These are phyloP conservation scores for Begonia peltatifolia DNA, from an alignment of 306 rosid genomes.

Conservation along the genomic window DNA sequence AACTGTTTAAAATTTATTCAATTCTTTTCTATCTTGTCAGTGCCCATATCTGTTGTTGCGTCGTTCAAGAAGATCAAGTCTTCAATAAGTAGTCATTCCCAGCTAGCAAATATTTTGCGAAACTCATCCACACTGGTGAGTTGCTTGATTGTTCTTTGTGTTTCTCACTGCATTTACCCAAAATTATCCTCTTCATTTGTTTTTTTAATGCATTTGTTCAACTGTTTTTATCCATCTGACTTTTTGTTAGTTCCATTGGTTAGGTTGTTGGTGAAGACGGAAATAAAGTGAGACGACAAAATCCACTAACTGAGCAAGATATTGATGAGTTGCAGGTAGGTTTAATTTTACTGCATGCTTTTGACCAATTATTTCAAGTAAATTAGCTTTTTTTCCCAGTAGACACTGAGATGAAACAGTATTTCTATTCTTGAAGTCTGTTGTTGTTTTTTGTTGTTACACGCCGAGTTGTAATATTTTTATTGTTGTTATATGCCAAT, in stretches of 20 bases:
- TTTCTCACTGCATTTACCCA: background rate
- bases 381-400: too few relatives aligned
- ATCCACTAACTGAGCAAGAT: slow-evolving; percentile 55
- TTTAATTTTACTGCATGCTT: slow-evolving; percentile 7
- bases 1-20: background rate
- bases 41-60: slow-evolving; percentile 89
- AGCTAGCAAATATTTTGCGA: slow-evolving; percentile 72
- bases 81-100: slow-evolving; percentile 53
- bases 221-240: too few relatives aligned
- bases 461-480: too few relatives aligned
- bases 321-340: slow-evolving; percentile 89
- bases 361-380: background rate
- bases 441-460: too few relatives aligned
- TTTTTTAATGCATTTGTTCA: too few relatives aligned
- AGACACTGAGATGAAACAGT: too few relatives aligned
- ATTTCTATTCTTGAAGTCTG: too few relatives aligned
- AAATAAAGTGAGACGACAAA: slow-evolving; percentile 75
- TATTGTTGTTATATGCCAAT: too few relatives aligned
- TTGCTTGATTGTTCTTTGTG: slow-evolving; percentile 5
- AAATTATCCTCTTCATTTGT: background rate
- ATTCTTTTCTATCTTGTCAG: slow-evolving; percentile 30
- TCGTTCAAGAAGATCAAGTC: slow-evolving; percentile 98
- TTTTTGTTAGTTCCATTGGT: slow-evolving; percentile 15
- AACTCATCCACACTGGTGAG: slow-evolving; percentile 89
- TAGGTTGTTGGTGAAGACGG: slow-evolving; percentile 92